Base-by-base conservation (phyloP, 805 yeast genomes). In the Monosporozyma servazzii region DNA sequence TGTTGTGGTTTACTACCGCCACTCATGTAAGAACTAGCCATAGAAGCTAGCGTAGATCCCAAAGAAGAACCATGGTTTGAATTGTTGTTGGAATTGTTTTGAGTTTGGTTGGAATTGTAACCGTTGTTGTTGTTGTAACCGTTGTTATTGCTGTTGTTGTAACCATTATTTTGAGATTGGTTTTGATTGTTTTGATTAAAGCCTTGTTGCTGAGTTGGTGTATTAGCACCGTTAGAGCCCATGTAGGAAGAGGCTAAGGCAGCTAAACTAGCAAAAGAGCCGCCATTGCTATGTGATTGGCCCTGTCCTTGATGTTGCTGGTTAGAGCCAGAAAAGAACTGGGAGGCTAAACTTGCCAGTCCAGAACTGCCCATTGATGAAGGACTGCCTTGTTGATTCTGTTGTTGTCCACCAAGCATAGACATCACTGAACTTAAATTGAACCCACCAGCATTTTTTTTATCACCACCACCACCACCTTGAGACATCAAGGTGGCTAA, bases 341-440 rank as follows among this genome's bases (percentile, higher is more conserved):
- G 56, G 5, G 59, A 50, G 5, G 68, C 68, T 50, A 64, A 53
- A 10, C 61, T 51, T 5, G 64, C 63, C 37, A 61, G 54, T 7
- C 58, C 58, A 25, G 61, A 33, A 39, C 52, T 45, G 10, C 57
- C 54, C 63, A 61, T 58, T 6, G 59, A 50, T 31, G 54, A 42
- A 21, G 44, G 44, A 21, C 18, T 27, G 21, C 44, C 27, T 18
- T 20, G 25, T 41, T 41, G 44, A 5, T 41, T 27, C 13, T 41
- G 44, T 8, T 41, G 44, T 10, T 21, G 29, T 17, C 48, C 45
- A 45, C 56, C 51, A 21, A 61, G 49, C 56, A 64, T 31, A 1
- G 64, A 62, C 44, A 59, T 56, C 10, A 59, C 60, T 20, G 63
- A 56, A 13, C 55, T 51, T 30, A 62, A 45, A 42, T 58, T 56